A percentile compares a stretch with the other conserved stretches of the same genome.
phyloP scores from a whole-genome alignment of 306 rosid genomes.

The Sechiopsis laciniata region DNA sequence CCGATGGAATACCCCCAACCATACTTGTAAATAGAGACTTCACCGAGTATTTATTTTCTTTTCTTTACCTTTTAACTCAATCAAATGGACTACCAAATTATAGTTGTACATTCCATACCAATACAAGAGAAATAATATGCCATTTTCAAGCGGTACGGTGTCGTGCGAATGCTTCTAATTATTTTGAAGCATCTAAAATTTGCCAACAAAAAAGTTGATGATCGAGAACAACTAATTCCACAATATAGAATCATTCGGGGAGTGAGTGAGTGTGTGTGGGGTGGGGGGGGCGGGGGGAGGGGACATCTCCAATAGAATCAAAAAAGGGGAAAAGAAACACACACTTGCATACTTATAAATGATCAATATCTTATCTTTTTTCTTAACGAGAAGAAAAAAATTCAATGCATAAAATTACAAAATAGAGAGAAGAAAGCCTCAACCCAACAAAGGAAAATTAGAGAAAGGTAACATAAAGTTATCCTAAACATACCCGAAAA shows the following conservation, averaged over 20 bases:
- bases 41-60: not conserved
- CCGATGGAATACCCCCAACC: too few relatives aligned
- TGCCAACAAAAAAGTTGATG: too few relatives aligned
- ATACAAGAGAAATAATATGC: not conserved
- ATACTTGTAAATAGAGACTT: too few relatives aligned
- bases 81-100: not conserved
- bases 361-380: not conserved
- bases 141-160: not conserved
- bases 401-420: not conserved
- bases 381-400: not conserved
- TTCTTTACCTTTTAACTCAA: not conserved
- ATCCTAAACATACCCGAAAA: conserved; percentile 65
- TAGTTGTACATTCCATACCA: not conserved
- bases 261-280: too few relatives aligned
- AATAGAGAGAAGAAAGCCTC: not conserved
- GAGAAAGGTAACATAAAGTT: not conserved
- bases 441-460: not conserved
- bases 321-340: not conserved
- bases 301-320: too few relatives aligned
- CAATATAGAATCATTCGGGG: not conserved
- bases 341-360: not conserved
- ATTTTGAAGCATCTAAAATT: conserved; percentile 11
- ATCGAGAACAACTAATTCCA: not conserved
- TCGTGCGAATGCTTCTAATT: not conserved
- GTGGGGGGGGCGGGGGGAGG: too few relatives aligned